These are phyloP conservation scores for Alopecurus myosuroides DNA, from an alignment of 176 grass and related monocot genomes.

Conservation along the genomic window DNA sequence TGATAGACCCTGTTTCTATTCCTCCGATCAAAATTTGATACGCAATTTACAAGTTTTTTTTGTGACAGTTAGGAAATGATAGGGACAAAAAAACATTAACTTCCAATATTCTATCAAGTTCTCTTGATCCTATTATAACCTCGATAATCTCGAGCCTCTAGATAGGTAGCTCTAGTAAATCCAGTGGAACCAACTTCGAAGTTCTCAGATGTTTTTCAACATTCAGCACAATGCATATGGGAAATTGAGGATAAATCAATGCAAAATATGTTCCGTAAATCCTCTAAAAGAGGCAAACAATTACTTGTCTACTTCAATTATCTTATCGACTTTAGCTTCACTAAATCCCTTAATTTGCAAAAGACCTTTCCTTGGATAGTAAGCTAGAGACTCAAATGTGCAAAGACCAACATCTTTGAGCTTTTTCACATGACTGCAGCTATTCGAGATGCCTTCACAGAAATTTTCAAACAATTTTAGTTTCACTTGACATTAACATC, in stretches of 20 bases:
- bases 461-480: conserved; percentile 7
- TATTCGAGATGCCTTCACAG: conserved; percentile 83
- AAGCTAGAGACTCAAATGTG: conserved; percentile 82
- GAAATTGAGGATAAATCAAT: not conserved
- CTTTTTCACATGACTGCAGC: conserved; percentile 86
- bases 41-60: no score
- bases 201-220: conserved; percentile 34
- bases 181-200: conserved; percentile 83
- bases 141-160: conserved; percentile 95
- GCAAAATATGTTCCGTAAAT: not conserved
- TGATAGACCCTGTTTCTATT: no score
- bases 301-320: conserved; percentile 80
- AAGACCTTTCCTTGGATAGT: conserved; percentile 90
- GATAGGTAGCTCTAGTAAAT: conserved; percentile 87
- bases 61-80: no score
- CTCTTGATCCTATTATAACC: conserved; percentile 81
- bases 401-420: conserved; percentile 90
- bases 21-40: no score
- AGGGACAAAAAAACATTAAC: no score
- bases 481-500: not conserved
- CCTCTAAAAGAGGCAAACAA: not conserved
- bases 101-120: no score
- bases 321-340: conserved; percentile 96
- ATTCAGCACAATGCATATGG: not conserved
- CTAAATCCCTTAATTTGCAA: conserved; percentile 96